Evolutionary conservation across 768 basidiomycete genomes (phyloP).

Genomic region (Suillus clintonianus): DNA sequence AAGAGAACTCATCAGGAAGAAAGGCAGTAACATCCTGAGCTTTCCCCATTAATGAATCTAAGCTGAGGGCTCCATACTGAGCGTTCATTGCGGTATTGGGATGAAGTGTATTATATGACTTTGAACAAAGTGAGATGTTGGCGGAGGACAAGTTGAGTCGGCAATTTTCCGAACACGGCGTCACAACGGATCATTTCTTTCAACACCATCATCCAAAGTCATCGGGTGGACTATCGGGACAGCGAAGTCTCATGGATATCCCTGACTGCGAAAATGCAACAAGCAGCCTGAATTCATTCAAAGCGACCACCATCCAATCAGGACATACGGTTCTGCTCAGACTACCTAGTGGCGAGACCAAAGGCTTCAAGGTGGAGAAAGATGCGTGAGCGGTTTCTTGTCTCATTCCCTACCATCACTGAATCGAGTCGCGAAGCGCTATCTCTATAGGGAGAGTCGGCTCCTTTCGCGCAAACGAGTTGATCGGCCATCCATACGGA

Average conservation of each 20-base stretch:
- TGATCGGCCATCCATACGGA: constrained; percentile 85
- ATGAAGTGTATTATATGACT: not conserved
- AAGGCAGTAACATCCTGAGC: constrained; percentile 37
- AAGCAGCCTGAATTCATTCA: constrained; percentile 10
- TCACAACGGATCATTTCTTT: constrained; percentile 2
- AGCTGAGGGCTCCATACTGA: constrained; percentile 2
- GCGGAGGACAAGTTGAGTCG: not conserved
- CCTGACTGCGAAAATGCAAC: constrained; percentile 9
- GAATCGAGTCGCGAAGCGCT: constrained; percentile 43
- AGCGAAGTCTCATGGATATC: constrained; percentile 14
- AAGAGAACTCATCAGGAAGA: constrained; percentile 56
- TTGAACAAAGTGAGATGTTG: not conserved
- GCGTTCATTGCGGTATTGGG: not conserved
- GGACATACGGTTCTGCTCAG: constrained; percentile 80
- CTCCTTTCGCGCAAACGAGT: constrained; percentile 72
- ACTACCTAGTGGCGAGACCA: constrained; percentile 79
- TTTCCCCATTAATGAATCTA: constrained; percentile 35
- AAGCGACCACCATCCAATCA: constrained; percentile 47
- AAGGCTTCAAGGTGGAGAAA: constrained; percentile 70
- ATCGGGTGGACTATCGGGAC: not conserved
- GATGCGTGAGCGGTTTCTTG: constrained; percentile 55
- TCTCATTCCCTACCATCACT: constrained; percentile 6
- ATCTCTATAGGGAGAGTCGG: constrained; percentile 85
- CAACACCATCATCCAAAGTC: not conserved
- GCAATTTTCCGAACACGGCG: not conserved